These are phyloP conservation scores for Hamigera avellanea DNA, from an alignment of 495 filamentous ascomycete genomes.

Conservation along the genomic window DNA sequence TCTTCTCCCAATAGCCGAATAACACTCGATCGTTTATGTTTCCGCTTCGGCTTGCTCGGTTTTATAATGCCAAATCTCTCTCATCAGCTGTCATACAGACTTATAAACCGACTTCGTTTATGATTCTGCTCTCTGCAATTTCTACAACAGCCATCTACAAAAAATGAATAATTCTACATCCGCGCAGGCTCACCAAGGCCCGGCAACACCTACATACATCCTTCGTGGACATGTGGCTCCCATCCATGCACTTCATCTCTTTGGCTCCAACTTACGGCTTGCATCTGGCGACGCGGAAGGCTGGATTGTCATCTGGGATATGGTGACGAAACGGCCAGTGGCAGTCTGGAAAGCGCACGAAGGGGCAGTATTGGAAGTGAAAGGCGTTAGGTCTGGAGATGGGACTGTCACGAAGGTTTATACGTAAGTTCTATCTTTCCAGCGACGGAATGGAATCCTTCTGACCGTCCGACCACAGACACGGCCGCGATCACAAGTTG, in stretches of 20 bases:
- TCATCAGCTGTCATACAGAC: too few relatives aligned
- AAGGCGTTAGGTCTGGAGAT: constrained; percentile 36
- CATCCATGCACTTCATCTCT: constrained; percentile 69
- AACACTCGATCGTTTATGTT: too few relatives aligned
- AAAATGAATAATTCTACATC: too few relatives aligned
- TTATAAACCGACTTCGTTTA: too few relatives aligned
- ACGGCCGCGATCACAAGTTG: constrained; percentile 83
- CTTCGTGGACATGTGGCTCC: constrained; percentile 77
- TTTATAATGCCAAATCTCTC: too few relatives aligned
- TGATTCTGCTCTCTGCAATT: too few relatives aligned
- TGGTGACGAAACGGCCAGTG: constrained; percentile 67
- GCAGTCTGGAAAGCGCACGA: constrained; percentile 83
- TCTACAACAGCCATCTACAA: too few relatives aligned
- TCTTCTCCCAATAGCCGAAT: too few relatives aligned
- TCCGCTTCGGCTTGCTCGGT: too few relatives aligned
- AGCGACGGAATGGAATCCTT: too few relatives aligned
- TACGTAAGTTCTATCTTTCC: constrained; percentile 48
- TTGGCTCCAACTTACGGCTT: constrained; percentile 61
- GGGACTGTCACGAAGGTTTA: constrained; percentile 45
- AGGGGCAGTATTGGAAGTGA: constrained; percentile 61
- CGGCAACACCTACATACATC: constrained; percentile 67
- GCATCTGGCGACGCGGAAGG: constrained; percentile 84
- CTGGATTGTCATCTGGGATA: constrained; percentile 77
- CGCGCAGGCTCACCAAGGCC: neutral
- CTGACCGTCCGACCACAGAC: too few relatives aligned